Evolutionary conservation across 2,329 filamentous ascomycete species (phyloP).

Genomic region (Lasiodiplodia citricola): DNA sequence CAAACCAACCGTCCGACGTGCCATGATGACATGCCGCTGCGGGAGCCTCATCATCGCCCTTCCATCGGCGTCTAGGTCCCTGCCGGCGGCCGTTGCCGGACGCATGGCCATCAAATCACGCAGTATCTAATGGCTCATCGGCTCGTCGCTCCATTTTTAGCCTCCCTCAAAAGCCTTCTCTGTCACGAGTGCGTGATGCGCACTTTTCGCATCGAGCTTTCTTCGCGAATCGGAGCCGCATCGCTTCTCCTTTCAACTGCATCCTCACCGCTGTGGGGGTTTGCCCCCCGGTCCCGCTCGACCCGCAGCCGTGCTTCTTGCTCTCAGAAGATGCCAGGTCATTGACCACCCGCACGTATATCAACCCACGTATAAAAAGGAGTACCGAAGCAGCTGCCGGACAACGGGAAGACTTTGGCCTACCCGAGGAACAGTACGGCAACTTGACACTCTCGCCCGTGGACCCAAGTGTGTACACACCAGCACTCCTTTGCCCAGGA

Average conservation of each 20-base stretch:
- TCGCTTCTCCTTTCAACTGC: background rate
- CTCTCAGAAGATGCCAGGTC: background rate
- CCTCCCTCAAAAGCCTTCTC: background rate
- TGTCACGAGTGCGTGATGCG: conserved; percentile 18
- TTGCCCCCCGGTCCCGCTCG: background rate
- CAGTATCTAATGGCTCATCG: conserved; percentile 17
- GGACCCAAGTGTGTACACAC: background rate
- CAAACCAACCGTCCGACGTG: background rate
- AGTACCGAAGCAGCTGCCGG: background rate
- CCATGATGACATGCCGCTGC: background rate
- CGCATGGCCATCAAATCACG: conserved; percentile 12
- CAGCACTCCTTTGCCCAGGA: background rate
- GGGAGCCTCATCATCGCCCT: background rate
- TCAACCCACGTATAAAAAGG: background rate
- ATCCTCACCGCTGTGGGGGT: conserved; percentile 17
- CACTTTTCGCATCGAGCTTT: conserved; percentile 11
- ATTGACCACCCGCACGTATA: background rate
- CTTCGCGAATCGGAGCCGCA: conserved; percentile 12
- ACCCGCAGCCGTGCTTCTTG: background rate
- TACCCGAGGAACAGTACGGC: background rate
- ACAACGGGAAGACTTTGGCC: background rate
- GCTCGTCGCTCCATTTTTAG: conserved; percentile 13
- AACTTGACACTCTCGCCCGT: background rate
- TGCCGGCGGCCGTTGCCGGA: conserved; percentile 15
- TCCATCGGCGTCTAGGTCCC: background rate